phyloP scores from a whole-genome alignment of 495 filamentous ascomycete genomes.

The Bacidia rubella region DNA sequence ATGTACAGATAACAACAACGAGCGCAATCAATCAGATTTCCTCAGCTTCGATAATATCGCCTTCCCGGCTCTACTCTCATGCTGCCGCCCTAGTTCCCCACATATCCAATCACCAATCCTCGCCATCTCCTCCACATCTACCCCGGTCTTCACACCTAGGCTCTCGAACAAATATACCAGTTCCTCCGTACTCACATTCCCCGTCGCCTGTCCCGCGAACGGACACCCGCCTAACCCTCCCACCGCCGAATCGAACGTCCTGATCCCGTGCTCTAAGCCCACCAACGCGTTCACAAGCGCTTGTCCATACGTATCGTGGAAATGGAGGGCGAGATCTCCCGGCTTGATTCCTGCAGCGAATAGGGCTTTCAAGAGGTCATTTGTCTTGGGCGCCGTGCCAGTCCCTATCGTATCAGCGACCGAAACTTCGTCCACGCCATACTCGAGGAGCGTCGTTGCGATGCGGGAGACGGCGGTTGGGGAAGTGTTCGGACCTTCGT shows the following conservation, averaged over 20 bases:
- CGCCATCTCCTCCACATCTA: constrained; percentile 70
- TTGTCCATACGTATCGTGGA: constrained; percentile 94
- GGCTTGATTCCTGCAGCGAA: constrained; percentile 61
- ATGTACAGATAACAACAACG: background rate
- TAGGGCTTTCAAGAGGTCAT: constrained; percentile 55
- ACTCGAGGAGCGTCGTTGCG: constrained; percentile 69
- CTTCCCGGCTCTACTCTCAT: constrained; percentile 67
- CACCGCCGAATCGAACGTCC: constrained; percentile 81
- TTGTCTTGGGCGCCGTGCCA: constrained; percentile 75
- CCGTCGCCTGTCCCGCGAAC: constrained; percentile 84
- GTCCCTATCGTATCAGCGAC: constrained; percentile 94
- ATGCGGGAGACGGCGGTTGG: constrained; percentile 73
- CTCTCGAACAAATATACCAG: constrained; percentile 80
- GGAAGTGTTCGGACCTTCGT: constrained; percentile 72
- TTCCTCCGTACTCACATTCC: constrained; percentile 91
- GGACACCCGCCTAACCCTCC: constrained; percentile 90
- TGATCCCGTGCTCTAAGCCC: constrained; percentile 73
- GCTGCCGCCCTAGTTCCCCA: constrained; percentile 57
- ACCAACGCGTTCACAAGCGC: constrained; percentile 84
- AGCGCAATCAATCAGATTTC: background rate
- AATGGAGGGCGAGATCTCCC: constrained; percentile 80
- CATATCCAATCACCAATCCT: constrained; percentile 87
- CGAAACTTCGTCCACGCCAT: constrained; percentile 91
- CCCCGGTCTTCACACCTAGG: constrained; percentile 73
- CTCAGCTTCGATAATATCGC: constrained; percentile 49